Evolutionary conservation across 495 filamentous ascomycete species (phyloP).

Genomic region (Penicillium mononematosum): DNA sequence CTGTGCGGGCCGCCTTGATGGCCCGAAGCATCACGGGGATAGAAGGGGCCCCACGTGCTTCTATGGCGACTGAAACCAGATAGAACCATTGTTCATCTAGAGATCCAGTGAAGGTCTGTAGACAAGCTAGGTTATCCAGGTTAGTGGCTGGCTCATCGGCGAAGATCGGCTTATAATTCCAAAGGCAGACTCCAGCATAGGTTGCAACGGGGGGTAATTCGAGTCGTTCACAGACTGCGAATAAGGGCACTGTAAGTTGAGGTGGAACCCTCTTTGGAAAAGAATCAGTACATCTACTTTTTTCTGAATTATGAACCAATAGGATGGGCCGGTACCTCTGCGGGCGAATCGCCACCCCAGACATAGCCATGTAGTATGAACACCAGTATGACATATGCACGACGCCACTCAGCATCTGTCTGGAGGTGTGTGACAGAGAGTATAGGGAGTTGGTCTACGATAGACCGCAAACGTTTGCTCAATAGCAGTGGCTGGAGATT

Average conservation of each 20-base stretch:
- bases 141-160: constrained; percentile 73
- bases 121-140: constrained; percentile 78
- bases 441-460: constrained; percentile 75
- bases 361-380: constrained; percentile 93
- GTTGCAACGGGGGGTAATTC: constrained; percentile 93
- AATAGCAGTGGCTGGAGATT: constrained; percentile 87
- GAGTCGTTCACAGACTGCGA: constrained; percentile 73
- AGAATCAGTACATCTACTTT: constrained; percentile 15
- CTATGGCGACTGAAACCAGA: constrained; percentile 90
- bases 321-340: constrained; percentile 54
- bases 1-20: constrained; percentile 73
- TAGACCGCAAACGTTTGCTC: constrained; percentile 72
- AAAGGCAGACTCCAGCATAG: constrained; percentile 85
- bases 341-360: constrained; percentile 85
- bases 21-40: constrained; percentile 85
- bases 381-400: constrained; percentile 82
- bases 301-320: background rate
- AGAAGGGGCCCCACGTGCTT: constrained; percentile 86
- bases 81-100: constrained; percentile 99
- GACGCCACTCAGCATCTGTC: constrained; percentile 83
- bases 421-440: constrained; percentile 77
- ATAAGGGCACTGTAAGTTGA: constrained; percentile 77
- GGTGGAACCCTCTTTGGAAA: constrained; percentile 73
- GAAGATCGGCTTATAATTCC: constrained; percentile 95
- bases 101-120: constrained; percentile 91